Evolutionary conservation across 1,284 basidiomycete species (phyloP), one percentile per base, ranked within the genome.

Genomic region (Rhodotorula sp.): DNA sequence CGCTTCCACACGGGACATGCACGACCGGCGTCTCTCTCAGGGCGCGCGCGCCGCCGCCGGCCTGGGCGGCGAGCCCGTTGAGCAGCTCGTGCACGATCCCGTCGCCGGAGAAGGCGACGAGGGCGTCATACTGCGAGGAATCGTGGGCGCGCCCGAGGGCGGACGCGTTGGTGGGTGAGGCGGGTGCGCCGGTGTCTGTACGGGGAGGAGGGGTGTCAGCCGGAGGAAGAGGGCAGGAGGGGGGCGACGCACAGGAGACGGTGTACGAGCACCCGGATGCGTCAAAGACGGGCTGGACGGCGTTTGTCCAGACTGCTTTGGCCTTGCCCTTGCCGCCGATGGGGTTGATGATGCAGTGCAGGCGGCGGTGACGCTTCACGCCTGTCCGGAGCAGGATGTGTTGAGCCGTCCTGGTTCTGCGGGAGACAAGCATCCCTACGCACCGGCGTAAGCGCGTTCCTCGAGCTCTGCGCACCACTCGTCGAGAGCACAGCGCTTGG

Each of bases 1-100:
- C 92, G 48, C 88, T 89, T 55, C 95, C 96, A 19, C 91, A 89
- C 3, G 97, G 94, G 75, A 99, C 89, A 1, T 92, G 92, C 1
- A 88, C 89, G 36, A 98, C 82, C 0, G 94, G 92, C 55, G 89
- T 88, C 54, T 83, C 81, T 8, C 71, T 53, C 59, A 98, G 87
- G 0, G 93, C 94, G 58, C 84, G 85, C 29, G 83, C 81, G 0
- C 91, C 90, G 6, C 39, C 64, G 91, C 86, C 66, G 94, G 89
- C 55, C 86, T 83, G 1, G 0, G 21, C 4, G 2, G 91, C 90
- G 61, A 97, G 88, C 4, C 95, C 97, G 79, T 99, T 98, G 79
- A 97, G 80, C n/a, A 96, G 85, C 82, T 98, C 95, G 80, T 95
- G 92, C 15, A 94, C 80, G 55, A 94, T 85, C 10, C 95, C 95